phyloP scores from a whole-genome alignment of 106 monocot genomes.

The Amphibolis antarctica region DNA sequence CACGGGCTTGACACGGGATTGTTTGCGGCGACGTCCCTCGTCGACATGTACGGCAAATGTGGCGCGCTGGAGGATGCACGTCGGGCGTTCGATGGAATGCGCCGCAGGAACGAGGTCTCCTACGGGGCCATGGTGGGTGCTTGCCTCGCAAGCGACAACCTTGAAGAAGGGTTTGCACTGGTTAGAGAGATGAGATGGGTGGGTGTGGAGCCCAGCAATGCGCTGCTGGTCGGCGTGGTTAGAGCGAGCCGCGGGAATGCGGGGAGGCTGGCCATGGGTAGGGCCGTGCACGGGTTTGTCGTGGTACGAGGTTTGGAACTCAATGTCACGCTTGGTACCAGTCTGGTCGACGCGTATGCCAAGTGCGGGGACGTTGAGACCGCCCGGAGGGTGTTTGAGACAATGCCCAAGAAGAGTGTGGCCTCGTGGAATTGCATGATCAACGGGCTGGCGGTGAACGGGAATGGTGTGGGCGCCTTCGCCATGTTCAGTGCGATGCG shows the following conservation, averaged over 20 bases:
- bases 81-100: constrained; percentile 45
- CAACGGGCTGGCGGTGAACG: constrained; percentile 70
- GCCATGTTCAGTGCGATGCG: constrained; percentile 47
- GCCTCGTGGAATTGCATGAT: constrained; percentile 87
- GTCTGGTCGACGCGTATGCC: constrained; percentile 9
- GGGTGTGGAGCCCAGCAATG: constrained; percentile 36
- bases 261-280: constrained; percentile 35
- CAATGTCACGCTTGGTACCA: constrained; percentile 38
- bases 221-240: constrained; percentile 57
- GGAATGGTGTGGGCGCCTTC: constrained; percentile 50
- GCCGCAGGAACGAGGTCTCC: constrained; percentile 39
- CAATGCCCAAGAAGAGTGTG: constrained; percentile 50
- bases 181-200: constrained; percentile 43
- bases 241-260: constrained; percentile 48
- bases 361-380: constrained; percentile 4
- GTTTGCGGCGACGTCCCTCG: neutral
- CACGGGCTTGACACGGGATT: neutral
- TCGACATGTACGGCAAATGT: constrained; percentile 28
- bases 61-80: constrained; percentile 32
- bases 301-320: constrained; percentile 34
- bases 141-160: constrained; percentile 35
- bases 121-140: constrained; percentile 84
- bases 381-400: constrained; percentile 28
- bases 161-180: constrained; percentile 45
- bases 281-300: constrained; percentile 58